These are phyloP conservation scores for Blepharisma stoltei DNA, from an alignment of 73 alveolate species.

Conservation along the genomic window DNA sequence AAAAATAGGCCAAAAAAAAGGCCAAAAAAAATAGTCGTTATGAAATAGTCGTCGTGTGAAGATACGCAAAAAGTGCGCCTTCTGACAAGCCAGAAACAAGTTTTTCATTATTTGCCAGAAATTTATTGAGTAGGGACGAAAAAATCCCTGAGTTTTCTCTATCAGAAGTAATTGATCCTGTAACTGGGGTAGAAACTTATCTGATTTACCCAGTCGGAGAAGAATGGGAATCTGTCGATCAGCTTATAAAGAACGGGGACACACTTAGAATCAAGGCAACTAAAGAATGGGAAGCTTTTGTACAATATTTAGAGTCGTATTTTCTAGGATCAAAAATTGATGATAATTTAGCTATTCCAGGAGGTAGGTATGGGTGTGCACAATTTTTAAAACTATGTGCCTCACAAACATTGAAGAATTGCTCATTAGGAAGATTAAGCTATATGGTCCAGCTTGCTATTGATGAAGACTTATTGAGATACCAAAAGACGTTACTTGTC, in stretches of 20 bases:
- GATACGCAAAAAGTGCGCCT: background rate
- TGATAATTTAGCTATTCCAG: constrained; percentile 68
- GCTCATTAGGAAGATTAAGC: constrained; percentile 60
- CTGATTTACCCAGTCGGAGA: constrained; percentile 29
- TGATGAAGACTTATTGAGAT: constrained; percentile 58
- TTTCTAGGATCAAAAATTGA: background rate
- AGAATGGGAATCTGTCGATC: constrained; percentile 26
- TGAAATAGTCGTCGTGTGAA: no score
- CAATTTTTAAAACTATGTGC: constrained; percentile 67
- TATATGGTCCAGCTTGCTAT: constrained; percentile 59
- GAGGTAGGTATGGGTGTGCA: constrained; percentile 81
- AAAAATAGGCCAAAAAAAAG: no score
- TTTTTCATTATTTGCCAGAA: constrained; percentile 4
- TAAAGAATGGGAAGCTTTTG: constrained; percentile 23
- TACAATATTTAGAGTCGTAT: background rate
- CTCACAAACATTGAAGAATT: constrained; percentile 35
- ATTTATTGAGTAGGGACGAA: background rate
- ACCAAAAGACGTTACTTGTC: constrained; percentile 53
- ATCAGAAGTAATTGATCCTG: constrained; percentile 28
- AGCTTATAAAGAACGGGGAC: constrained; percentile 15
- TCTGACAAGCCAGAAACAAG: background rate
- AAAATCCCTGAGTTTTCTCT: background rate
- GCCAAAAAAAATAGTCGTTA: no score
- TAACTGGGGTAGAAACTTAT: background rate
- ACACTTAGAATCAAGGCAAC: constrained; percentile 18